phyloP scores from a whole-genome alignment of 495 filamentous ascomycete genomes.

The Parathielavia hyrcaniae region DNA sequence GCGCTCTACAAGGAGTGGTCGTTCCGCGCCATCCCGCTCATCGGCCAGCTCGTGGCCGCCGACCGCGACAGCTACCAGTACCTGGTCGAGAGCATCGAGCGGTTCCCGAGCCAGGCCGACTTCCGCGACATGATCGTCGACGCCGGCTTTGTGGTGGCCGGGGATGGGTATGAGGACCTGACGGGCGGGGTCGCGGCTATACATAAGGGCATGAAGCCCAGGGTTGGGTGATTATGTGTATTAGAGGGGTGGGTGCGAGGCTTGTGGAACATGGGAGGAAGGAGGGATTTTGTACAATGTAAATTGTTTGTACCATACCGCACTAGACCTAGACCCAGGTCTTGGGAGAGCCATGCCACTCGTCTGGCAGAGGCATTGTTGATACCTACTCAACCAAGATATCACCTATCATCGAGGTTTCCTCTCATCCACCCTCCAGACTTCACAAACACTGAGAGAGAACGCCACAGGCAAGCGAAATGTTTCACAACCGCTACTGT shows the following conservation, averaged over 20 bases:
- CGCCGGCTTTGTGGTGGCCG: conserved; percentile 81
- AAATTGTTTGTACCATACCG: not conserved
- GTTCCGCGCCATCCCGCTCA: conserved; percentile 86
- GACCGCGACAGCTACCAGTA: conserved; percentile 98
- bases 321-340: no score
- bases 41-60: conserved; percentile 90
- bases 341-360: no score
- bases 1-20: conserved; percentile 94
- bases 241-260: not conserved
- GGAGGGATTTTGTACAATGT: not conserved
- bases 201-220: conserved; percentile 91
- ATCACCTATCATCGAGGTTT: no score
- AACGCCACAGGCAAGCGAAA: not conserved
- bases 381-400: no score
- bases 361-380: no score
- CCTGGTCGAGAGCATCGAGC: conserved; percentile 94
- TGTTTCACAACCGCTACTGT: conserved; percentile 3
- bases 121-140: conserved; percentile 82
- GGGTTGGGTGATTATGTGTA: conserved; percentile 26
- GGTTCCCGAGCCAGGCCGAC: conserved; percentile 77
- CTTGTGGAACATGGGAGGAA: not conserved
- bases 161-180: conserved; percentile 77
- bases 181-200: conserved; percentile 90
- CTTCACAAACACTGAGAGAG: not conserved
- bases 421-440: not conserved